Evolutionary conservation across 345 rosid species (phyloP).

Genomic region (Populus ilicifolia): DNA sequence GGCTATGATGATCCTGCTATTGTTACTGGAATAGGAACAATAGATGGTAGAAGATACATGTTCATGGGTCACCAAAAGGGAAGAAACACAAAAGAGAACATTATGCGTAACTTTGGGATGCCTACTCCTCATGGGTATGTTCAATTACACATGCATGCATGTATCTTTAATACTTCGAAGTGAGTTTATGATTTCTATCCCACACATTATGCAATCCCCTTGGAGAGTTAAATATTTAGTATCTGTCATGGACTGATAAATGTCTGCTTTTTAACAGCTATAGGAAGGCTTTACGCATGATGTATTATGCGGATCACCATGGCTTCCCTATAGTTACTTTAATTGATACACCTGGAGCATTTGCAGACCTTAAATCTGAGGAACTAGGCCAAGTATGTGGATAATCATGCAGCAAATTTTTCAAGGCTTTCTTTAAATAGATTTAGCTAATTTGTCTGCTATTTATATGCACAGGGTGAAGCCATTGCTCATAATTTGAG

Average conservation of each 20-base stretch:
- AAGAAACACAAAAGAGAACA: conserved; percentile 95
- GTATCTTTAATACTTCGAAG: not conserved
- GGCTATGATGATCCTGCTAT: conserved; percentile 99
- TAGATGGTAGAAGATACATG: conserved; percentile 82
- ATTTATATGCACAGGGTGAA: conserved; percentile 67
- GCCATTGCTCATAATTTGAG: conserved; percentile 93
- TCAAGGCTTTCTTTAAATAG: conserved; percentile 1
- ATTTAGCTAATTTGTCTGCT: conserved; percentile 19
- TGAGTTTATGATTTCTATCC: not conserved
- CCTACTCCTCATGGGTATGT: conserved; percentile 99
- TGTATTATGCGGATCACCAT: conserved; percentile 84
- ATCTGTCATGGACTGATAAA: conserved; percentile 15
- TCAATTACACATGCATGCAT: conserved; percentile 1
- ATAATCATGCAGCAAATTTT: conserved; percentile 2
- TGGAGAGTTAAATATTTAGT: not conserved
- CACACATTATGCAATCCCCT: not conserved
- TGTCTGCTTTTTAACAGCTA: conserved; percentile 45
- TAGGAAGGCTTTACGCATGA: conserved; percentile 81
- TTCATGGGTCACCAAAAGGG: conserved; percentile 99
- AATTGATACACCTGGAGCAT: conserved; percentile 84
- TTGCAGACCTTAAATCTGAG: conserved; percentile 73
- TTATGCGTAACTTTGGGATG: conserved; percentile 96
- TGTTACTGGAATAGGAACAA: conserved; percentile 90
- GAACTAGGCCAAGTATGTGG: conserved; percentile 64
- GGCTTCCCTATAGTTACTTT: conserved; percentile 77